These are phyloP conservation scores for Datisca glomerata DNA, from an alignment of 306 rosid genomes.

Conservation along the genomic window DNA sequence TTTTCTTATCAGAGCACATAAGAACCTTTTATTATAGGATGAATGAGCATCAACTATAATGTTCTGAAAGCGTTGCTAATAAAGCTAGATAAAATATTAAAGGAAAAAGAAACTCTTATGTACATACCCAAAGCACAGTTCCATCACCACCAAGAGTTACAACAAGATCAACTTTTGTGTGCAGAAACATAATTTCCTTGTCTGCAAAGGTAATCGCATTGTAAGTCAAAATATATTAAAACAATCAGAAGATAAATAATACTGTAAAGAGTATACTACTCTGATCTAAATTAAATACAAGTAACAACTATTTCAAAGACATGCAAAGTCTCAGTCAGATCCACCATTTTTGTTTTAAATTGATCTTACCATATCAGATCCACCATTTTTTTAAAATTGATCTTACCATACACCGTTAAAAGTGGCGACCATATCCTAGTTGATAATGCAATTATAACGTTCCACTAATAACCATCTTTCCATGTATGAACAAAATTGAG, in stretches of 20 bases:
- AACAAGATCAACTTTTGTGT: conserved; percentile 82
- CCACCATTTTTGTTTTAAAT: too few relatives aligned
- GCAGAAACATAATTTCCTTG: conserved; percentile 47
- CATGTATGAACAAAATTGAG: conserved; percentile 80
- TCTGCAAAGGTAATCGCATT: conserved; percentile 45
- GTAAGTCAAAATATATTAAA: too few relatives aligned
- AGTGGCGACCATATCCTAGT: neutral
- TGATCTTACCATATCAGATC: too few relatives aligned
- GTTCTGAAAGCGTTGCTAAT: neutral
- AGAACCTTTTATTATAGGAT: too few relatives aligned
- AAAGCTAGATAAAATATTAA: conserved; percentile 4
- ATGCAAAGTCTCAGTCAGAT: too few relatives aligned
- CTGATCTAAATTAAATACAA: too few relatives aligned
- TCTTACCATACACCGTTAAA: too few relatives aligned
- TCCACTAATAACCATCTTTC: conserved; percentile 60
- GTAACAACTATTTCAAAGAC: neutral
- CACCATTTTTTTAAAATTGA: too few relatives aligned
- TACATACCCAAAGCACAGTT: conserved; percentile 88
- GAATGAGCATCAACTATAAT: too few relatives aligned
- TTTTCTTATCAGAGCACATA: too few relatives aligned
- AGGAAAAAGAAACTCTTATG: conserved; percentile 11
- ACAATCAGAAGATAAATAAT: too few relatives aligned
- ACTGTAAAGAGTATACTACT: too few relatives aligned
- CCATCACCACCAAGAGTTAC: conserved; percentile 98
- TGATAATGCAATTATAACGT: conserved; percentile 4